Base-by-base conservation (phyloP, 768 basidiomycete species). In the Boletus fagicola region DNA sequence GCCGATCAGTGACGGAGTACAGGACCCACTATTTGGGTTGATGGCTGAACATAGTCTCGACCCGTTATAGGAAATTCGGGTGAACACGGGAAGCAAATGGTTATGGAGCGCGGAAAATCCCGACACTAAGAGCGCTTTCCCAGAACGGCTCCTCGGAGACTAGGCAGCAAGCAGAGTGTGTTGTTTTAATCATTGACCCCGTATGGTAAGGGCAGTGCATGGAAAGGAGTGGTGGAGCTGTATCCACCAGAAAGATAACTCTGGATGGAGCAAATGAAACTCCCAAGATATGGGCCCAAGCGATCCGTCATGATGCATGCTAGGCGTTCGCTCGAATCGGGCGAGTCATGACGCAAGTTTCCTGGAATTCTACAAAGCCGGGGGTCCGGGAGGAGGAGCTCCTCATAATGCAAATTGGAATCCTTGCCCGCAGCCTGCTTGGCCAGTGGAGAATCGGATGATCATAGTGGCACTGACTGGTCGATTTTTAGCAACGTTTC, bases 161-260 rank as follows among this genome's bases (percentile, higher is more conserved):
- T n/a, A 45, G 30, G 39, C 10, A 18, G n/a, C 10, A 26, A 10
- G 18, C 15, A 6, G 33, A 16, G 30, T 42, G 28, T 13, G n/a
- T 33, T 22, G 46, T 31, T 44, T 16, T 26, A n/a, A 54, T 43
- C n/a, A n/a, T n/a, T n/a, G 48, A 55, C 28, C 48, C 33, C 22
- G 26, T n/a, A 44, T 39, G 35, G 44, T 40, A 45, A 55, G 36
- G 54, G 57, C 54, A 45, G 56, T 62, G 59, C 53, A 42, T 24
- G 44, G 48, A 66, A 43, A 51, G 45, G 46, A 49, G 54, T 8
- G 42, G 44, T 54, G 53, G 36, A 24, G 44, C 46, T 24, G 31
- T 49, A 59, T 49, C 52, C 65, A 57, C 43, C 12, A 20, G 42
- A 45, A 53, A 40, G 43, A 53, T 45, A 36, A 5, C 33, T 40